Evolutionary conservation across 1,139 yeast species (phyloP).

Genomic region (Blastobotrys serpentis): DNA sequence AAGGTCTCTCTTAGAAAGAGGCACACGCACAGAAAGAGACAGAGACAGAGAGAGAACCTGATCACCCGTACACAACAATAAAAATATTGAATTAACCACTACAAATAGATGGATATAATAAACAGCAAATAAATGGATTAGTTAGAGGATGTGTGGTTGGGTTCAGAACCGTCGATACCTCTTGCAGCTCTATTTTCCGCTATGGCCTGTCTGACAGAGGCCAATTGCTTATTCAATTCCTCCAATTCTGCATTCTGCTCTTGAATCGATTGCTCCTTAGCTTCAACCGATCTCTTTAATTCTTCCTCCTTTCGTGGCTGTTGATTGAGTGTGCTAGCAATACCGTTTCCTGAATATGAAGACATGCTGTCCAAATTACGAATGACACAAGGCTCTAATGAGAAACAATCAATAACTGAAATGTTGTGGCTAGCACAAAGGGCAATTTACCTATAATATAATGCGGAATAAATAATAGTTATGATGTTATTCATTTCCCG

Average conservation of each 20-base stretch:
- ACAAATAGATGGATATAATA: background rate
- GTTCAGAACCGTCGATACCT: conserved; percentile 2
- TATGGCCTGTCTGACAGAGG: conserved; percentile 10
- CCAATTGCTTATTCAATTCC: conserved; percentile 13
- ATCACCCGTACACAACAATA: too few relatives aligned
- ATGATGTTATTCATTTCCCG: background rate
- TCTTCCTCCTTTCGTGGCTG: background rate
- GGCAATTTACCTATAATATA: too few relatives aligned
- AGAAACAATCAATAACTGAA: background rate
- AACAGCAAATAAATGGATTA: too few relatives aligned
- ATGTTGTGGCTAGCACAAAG: background rate
- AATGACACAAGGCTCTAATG: background rate
- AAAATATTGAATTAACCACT: conserved; percentile 1
- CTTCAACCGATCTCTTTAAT: conserved; percentile 9
- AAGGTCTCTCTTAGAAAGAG: too few relatives aligned
- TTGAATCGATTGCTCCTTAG: conserved; percentile 14
- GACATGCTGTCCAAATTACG: conserved; percentile 1
- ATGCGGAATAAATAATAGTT: background rate
- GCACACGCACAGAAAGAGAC: too few relatives aligned
- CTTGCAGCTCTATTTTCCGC: conserved; percentile 15
- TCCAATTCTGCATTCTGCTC: conserved; percentile 16
- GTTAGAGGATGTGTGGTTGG: background rate
- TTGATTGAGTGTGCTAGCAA: background rate
- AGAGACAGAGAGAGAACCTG: too few relatives aligned
- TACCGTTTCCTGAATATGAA: background rate